Base-by-base conservation (phyloP, 768 basidiomycete species). In the Amanita rubescens region DNA sequence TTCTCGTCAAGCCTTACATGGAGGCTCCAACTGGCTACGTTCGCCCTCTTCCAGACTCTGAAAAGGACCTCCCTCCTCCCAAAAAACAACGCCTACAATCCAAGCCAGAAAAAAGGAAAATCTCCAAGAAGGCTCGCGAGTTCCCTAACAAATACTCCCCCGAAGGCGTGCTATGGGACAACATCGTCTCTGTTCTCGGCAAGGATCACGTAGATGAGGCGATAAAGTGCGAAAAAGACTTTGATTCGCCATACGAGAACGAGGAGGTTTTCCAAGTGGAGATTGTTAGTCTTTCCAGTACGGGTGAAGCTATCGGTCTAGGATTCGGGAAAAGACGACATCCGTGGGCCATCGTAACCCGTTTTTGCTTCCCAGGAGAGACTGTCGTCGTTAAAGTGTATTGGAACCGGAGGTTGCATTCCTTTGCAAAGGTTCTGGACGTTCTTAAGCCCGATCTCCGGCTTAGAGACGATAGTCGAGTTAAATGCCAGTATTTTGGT, bases 401-500 rank as follows among this genome's bases (percentile, higher is more conserved):
- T 64, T 80, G 84, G 43, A 78, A 85, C 58, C 77, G 78, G 11
- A 79, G 82, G 30, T 69, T 90, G 57, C 79, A 89, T 64, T 91
- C 90, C 5, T 75, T 80, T 53, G 92, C 84, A 5, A 89, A 93
- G 59, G 74, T 93, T 0, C 35, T 95, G 5, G 73, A 79, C 44
- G 72, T 94, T 24, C 55, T 87, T 32, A 68, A 67, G 1, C 79
- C 84, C n/a, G 93, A 87, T 64, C 56, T 64, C 0, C 77, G 75
- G 35, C 68, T 87, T 52, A 72, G 94, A 49, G 89, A 93, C 59
- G 72, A 80, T 59, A 74, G 67, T 25, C 71, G 80, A 20, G 78
- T 89, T 0, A 73, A 76, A 56, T 98, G 95, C 70, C 80, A 82
- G 57, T 94, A 98, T 65, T 98, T 96, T 71, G 87, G 87, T 0